Percentiles rank a stretch among this genome's conserved stretches.
phyloP scores from a whole-genome alignment of 768 basidiomycete genomes.

The Leccinellum rugosiceps region DNA sequence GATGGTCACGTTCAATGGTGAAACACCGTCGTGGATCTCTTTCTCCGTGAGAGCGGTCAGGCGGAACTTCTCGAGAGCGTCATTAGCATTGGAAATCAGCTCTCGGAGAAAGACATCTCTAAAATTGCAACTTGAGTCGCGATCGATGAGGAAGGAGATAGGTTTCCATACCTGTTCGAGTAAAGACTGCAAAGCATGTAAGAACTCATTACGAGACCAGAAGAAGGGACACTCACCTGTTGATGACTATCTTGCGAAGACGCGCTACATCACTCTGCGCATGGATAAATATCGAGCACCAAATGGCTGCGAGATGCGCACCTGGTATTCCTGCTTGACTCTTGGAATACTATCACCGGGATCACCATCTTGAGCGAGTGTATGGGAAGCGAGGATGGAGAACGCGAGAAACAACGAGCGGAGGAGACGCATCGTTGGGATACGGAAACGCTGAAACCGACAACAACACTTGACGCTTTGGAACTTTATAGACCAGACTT shows the following conservation, averaged over 20 bases:
- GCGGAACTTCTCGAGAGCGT: conserved; percentile 93
- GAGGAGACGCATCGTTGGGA: conserved; percentile 55
- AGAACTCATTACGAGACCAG: conserved; percentile 1
- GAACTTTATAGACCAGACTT: background rate
- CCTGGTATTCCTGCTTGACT: conserved; percentile 72
- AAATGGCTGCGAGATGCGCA: conserved; percentile 25
- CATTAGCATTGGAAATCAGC: conserved; percentile 91
- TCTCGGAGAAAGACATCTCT: conserved; percentile 89
- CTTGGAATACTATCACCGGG: conserved; percentile 38
- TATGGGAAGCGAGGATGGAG: conserved; percentile 41
- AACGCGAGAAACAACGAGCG: conserved; percentile 48
- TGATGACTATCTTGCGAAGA: conserved; percentile 89
- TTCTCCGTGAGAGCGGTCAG: conserved; percentile 80
- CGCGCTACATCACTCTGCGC: conserved; percentile 88
- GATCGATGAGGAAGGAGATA: background rate
- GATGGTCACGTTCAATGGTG: conserved; percentile 87
- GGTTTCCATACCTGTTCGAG: conserved; percentile 60
- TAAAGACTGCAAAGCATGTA: conserved; percentile 55
- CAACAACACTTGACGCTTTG: background rate
- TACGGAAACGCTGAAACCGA: background rate
- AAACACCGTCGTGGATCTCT: conserved; percentile 61
- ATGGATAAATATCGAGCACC: background rate
- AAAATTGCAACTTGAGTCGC: background rate
- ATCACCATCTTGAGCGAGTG: conserved; percentile 53
- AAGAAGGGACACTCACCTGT: conserved; percentile 49